Evolutionary conservation across 768 basidiomycete genomes (phyloP).

Genomic region (Tulasnella sp.): DNA sequence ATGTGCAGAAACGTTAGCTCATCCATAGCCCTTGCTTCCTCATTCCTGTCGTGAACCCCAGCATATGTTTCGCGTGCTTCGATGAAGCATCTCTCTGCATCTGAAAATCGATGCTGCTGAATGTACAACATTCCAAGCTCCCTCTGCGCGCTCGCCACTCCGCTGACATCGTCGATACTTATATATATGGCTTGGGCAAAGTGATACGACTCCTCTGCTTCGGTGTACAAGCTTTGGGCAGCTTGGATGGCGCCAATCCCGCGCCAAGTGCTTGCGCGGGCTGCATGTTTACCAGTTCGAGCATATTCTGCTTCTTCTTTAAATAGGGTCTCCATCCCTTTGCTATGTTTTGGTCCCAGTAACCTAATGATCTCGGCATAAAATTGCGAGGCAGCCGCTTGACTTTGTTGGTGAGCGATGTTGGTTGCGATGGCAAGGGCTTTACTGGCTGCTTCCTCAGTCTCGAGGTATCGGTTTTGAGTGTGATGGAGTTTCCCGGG

Average conservation of each 20-base stretch:
- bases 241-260: not conserved
- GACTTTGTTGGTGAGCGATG: not conserved
- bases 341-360: not conserved
- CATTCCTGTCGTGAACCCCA: not conserved
- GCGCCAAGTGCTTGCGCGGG: not conserved
- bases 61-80: not conserved
- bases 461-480: not conserved
- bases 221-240: not conserved
- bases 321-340: not conserved
- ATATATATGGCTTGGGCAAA: not conserved
- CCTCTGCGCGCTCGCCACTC: not conserved
- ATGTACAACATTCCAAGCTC: not conserved
- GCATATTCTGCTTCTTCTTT: not conserved
- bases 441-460: not conserved
- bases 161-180: not conserved
- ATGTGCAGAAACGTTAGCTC: not conserved
- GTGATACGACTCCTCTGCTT: not conserved
- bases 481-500: not conserved
- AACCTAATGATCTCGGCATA: not conserved
- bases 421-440: not conserved
- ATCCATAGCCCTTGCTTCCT: not conserved
- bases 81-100: not conserved
- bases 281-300: not conserved
- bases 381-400: not conserved
- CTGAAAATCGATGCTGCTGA: not conserved